These are phyloP conservation scores for Neoboletus magnificus DNA, from an alignment of 768 basidiomycete species.

Conservation along the genomic window DNA sequence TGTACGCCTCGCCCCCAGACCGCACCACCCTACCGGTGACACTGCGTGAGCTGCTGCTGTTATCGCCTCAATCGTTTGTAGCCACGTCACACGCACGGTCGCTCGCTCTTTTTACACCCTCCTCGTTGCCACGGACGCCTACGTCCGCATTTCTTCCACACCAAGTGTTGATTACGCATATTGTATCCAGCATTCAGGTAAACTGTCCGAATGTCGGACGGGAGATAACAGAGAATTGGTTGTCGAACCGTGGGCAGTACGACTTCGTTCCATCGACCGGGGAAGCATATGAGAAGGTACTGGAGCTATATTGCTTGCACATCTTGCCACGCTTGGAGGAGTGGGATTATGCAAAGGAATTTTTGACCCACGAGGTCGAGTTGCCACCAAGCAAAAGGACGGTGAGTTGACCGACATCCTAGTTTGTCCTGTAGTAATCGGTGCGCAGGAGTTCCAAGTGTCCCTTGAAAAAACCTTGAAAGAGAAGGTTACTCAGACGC, in stretches of 20 bases:
- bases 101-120: constrained; percentile 63
- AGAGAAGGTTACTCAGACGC: constrained; percentile 13
- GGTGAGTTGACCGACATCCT: constrained; percentile 37
- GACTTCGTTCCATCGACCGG: constrained; percentile 30
- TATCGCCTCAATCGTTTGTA: constrained; percentile 59
- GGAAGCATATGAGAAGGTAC: constrained; percentile 67
- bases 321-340: constrained; percentile 69
- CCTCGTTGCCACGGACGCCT: constrained; percentile 34
- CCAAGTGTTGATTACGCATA: constrained; percentile 66
- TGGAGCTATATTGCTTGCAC: constrained; percentile 75
- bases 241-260: constrained; percentile 52
- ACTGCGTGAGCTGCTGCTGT: constrained; percentile 49
- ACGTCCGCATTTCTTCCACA: constrained; percentile 61
- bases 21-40: constrained; percentile 43
- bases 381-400: constrained; percentile 46
- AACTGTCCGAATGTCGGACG: constrained; percentile 59
- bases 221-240: constrained; percentile 75
- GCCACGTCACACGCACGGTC: constrained; percentile 61
- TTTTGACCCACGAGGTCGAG: constrained; percentile 70
- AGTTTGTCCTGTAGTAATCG: constrained; percentile 3
- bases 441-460: constrained; percentile 32
- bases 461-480: constrained; percentile 31
- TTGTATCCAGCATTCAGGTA: constrained; percentile 66
- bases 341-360: constrained; percentile 79
- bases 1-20: constrained; percentile 55